Conservation (phyloP, 352 stramenopile species). For the Globisporangium radiosum region DNA sequence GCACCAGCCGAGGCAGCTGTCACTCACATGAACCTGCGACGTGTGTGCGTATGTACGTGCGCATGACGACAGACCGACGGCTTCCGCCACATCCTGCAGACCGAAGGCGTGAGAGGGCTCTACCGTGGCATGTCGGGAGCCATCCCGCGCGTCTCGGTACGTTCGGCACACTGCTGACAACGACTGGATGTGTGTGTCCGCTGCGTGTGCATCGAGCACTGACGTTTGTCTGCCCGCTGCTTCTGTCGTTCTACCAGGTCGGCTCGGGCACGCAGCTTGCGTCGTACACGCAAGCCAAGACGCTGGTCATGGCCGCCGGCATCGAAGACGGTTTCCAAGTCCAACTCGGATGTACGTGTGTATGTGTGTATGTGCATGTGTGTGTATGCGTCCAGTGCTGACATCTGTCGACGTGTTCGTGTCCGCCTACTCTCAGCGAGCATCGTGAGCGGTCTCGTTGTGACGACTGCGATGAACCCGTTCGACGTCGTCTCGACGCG, state of each 20-base stretch:
- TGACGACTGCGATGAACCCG: slow-evolving; percentile 85
- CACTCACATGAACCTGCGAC: no score
- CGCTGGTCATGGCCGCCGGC: slow-evolving; percentile 66
- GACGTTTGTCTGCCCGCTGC: neutral
- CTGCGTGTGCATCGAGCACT: neutral
- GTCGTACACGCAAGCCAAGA: slow-evolving; percentile 81
- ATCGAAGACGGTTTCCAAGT: slow-evolving; percentile 67
- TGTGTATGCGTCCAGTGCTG: neutral
- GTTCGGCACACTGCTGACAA: slow-evolving; percentile 3
- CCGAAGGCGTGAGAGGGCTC: slow-evolving; percentile 60
- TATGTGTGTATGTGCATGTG: slow-evolving; percentile 3
- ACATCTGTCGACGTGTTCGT: neutral
- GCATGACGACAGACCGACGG: slow-evolving; percentile 49
- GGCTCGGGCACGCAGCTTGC: slow-evolving; percentile 77
- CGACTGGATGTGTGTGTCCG: no score
- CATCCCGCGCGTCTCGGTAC: slow-evolving; percentile 71
- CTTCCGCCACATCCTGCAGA: slow-evolving; percentile 66
- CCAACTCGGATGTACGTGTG: slow-evolving; percentile 68
- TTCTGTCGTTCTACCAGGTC: slow-evolving; percentile 33
- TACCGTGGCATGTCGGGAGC: slow-evolving; percentile 71
- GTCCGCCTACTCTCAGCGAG: slow-evolving; percentile 37
- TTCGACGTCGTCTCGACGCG: slow-evolving; percentile 86
- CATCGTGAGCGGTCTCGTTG: slow-evolving; percentile 67
- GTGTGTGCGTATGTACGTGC: neutral
- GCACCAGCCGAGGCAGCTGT: no score